Conservation (phyloP, 768 basidiomycete genomes). For the Heimioporus sp. region DNA sequence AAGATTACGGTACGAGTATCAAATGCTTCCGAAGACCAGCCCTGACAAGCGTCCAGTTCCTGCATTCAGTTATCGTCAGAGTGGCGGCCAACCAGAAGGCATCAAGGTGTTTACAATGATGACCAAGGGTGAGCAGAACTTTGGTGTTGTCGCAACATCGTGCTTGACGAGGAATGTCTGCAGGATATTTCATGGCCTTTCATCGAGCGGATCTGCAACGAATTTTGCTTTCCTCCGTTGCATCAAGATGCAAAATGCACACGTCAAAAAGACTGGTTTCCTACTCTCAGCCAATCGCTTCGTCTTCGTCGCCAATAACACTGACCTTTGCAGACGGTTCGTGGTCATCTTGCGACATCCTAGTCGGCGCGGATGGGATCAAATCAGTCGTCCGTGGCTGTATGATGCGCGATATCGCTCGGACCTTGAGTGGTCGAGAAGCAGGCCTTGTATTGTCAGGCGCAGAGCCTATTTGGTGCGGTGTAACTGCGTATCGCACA, state of each 20-base stretch:
- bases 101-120: conserved; percentile 51
- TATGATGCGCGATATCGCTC: conserved; percentile 33
- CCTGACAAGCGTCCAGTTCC: conserved; percentile 38
- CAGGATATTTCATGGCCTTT: conserved; percentile 51
- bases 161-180: conserved; percentile 5
- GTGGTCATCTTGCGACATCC: conserved; percentile 56
- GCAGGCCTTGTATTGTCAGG: conserved; percentile 41
- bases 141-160: not conserved
- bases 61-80: conserved; percentile 56
- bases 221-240: conserved; percentile 50
- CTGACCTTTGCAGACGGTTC: conserved; percentile 64
- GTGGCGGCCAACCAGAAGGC: conserved; percentile 51
- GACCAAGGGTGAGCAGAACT: conserved; percentile 46
- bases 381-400: conserved; percentile 47
- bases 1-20: conserved; percentile 18
- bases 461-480: conserved; percentile 58
- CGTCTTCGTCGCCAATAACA: conserved; percentile 30
- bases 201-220: conserved; percentile 70
- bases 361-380: conserved; percentile 70
- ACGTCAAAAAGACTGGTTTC: conserved; percentile 59
- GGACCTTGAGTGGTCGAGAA: conserved; percentile 37
- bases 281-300: conserved; percentile 48
- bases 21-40: not conserved
- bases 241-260: conserved; percentile 43
- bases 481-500: conserved; percentile 55